Conservation (phyloP, 2,329 filamentous ascomycete species). For the Alternaria ethzedia region DNA sequence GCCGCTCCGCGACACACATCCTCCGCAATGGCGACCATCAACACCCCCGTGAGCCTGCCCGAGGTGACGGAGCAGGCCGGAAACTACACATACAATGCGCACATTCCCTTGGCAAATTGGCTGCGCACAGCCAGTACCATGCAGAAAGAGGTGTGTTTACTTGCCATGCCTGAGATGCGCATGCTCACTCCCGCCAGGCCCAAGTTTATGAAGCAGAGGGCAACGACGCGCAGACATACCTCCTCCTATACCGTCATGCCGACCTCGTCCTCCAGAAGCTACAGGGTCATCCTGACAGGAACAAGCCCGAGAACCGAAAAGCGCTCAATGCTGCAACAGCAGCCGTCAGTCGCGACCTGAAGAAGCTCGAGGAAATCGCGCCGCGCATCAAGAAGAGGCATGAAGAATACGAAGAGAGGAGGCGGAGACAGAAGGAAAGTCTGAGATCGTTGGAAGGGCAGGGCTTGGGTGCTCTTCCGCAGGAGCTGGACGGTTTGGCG, state of each 20-base stretch:
- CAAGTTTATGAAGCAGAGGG: constrained; percentile 84
- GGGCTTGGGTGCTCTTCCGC: constrained; percentile 14
- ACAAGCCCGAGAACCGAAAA: constrained; percentile 64
- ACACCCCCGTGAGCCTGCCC: constrained; percentile 71
- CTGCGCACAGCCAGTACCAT: constrained; percentile 79
- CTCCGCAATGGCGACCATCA: constrained; percentile 36
- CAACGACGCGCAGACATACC: constrained; percentile 86
- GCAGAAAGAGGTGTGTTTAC: constrained; percentile 65
- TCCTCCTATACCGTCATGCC: constrained; percentile 89
- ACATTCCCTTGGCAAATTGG: constrained; percentile 81
- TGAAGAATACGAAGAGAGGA: constrained; percentile 53
- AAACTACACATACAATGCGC: constrained; percentile 80
- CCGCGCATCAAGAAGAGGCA: constrained; percentile 76
- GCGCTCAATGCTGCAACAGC: constrained; percentile 64
- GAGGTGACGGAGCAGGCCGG: constrained; percentile 78
- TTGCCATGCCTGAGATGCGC: background rate
- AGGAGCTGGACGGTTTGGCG: constrained; percentile 34
- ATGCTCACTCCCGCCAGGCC: constrained; percentile 51
- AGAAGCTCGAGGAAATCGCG: constrained; percentile 77
- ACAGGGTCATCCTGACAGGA: constrained; percentile 76
- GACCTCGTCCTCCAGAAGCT: constrained; percentile 81
- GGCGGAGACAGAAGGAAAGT: constrained; percentile 31
- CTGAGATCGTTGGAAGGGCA: constrained; percentile 35
- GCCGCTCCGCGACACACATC: constrained; percentile 6
- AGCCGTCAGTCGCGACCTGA: constrained; percentile 68